Percentiles rank a stretch among this genome's conserved stretches.
Evolutionary conservation across 805 yeast genomes (phyloP).

Genomic region (Spathaspora boniae): DNA sequence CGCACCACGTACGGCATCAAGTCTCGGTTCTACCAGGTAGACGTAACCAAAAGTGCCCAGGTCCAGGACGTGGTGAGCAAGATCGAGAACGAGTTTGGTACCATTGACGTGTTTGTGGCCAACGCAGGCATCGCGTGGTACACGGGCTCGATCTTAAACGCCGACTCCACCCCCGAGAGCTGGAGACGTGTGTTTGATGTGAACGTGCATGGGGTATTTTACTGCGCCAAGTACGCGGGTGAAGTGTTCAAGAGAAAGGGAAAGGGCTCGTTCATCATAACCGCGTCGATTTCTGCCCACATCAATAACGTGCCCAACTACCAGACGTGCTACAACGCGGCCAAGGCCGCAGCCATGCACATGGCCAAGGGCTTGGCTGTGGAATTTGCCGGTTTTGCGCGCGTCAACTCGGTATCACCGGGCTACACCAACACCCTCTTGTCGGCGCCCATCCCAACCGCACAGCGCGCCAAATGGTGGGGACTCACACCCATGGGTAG

Average conservation of each 20-base stretch:
- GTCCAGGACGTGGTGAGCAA: slow-evolving; percentile 31
- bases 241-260: slow-evolving; percentile 68
- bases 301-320: slow-evolving; percentile 83
- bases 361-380: slow-evolving; percentile 75
- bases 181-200: slow-evolving; percentile 74
- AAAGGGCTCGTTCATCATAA: slow-evolving; percentile 73
- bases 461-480: slow-evolving; percentile 38
- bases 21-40: slow-evolving; percentile 29
- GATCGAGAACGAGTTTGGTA: slow-evolving; percentile 30
- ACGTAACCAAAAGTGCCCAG: slow-evolving; percentile 36
- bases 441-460: slow-evolving; percentile 37
- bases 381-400: slow-evolving; percentile 84
- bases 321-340: slow-evolving; percentile 83
- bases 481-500: slow-evolving; percentile 66
- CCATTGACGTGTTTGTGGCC: slow-evolving; percentile 43
- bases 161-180: slow-evolving; percentile 46
- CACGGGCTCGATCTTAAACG: slow-evolving; percentile 38
- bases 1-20: slow-evolving; percentile 6
- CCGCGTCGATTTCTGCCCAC: slow-evolving; percentile 89
- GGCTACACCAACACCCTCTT: slow-evolving; percentile 82
- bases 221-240: slow-evolving; percentile 75
- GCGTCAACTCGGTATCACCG: slow-evolving; percentile 79
- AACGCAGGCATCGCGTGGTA: slow-evolving; percentile 50
- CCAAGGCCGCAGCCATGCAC: slow-evolving; percentile 81
- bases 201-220: slow-evolving; percentile 77